Conservation (phyloP, 2,329 filamentous ascomycete genomes). For the Colletotrichum sp. region DNA sequence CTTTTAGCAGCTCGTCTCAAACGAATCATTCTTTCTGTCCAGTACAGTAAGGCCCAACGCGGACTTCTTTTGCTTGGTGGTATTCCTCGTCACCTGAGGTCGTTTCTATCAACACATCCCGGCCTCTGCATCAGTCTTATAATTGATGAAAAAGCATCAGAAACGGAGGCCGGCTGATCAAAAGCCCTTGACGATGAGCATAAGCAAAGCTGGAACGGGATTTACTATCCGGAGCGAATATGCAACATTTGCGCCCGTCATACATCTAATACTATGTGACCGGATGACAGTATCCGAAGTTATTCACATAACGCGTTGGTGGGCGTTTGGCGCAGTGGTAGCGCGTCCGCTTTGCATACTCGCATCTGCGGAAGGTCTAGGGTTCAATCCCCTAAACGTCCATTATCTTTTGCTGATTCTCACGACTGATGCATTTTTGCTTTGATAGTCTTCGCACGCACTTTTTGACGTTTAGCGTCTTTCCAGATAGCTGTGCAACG, state of each 20-base stretch:
- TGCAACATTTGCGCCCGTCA: not conserved
- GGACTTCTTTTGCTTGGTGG: not conserved
- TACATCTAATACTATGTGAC: fast-evolving
- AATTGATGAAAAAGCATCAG: not conserved
- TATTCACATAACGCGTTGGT: not conserved
- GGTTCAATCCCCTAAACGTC: slow-evolving; percentile 26
- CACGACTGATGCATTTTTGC: not conserved
- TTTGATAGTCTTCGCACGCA: not conserved
- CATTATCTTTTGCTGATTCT: not conserved
- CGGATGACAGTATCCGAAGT: not conserved
- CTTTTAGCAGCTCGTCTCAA: not conserved
- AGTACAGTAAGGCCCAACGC: not conserved
- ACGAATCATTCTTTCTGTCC: not conserved
- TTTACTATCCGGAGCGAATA: not conserved
- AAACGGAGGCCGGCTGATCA: not conserved
- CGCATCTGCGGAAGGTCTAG: slow-evolving; percentile 18
- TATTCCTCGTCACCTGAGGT: not conserved
- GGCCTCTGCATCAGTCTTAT: not conserved
- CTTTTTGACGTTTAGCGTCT: not conserved
- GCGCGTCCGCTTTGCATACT: slow-evolving; percentile 25
- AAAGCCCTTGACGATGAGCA: not conserved
- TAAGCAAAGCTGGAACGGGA: not conserved
- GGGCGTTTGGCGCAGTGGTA: slow-evolving; percentile 25
- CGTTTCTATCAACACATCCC: not conserved
- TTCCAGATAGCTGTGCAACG: not conserved